Evolutionary conservation across 805 yeast species (phyloP).

Genomic region (Tetrapisispora nanseiensis): DNA sequence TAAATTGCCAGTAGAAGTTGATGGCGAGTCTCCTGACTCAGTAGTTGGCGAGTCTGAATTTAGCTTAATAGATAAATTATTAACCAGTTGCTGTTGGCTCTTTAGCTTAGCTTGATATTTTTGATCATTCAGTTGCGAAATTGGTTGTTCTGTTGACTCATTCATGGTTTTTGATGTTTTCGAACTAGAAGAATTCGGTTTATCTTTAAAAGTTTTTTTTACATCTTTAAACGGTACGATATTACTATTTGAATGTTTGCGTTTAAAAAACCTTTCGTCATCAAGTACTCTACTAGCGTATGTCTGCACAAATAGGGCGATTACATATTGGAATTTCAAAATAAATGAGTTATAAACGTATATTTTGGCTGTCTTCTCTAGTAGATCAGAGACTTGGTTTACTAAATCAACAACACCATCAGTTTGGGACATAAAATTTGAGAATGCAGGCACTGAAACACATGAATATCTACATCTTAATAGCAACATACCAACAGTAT

Average conservation of each 20-base stretch:
- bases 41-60: no score
- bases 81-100: no score
- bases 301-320: constrained; percentile 52
- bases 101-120: no score
- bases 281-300: constrained; percentile 33
- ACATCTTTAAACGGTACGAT: constrained; percentile 4
- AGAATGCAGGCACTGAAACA: constrained; percentile 40
- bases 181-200: background rate
- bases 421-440: constrained; percentile 38
- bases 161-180: no score
- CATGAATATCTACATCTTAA: constrained; percentile 46
- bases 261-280: background rate
- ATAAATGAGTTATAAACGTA: constrained; percentile 42
- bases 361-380: constrained; percentile 23
- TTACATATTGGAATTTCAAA: constrained; percentile 44
- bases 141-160: no score
- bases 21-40: constrained; percentile 36
- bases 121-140: no score
- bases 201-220: background rate
- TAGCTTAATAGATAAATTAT: no score
- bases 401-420: constrained; percentile 32
- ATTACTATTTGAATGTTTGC: background rate
- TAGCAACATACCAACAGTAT: constrained; percentile 51
- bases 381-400: constrained; percentile 16
- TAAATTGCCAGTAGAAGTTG: constrained; percentile 28